Evolutionary conservation across 2,329 filamentous ascomycete species (phyloP).

Genomic region (Tolypocladium inflatum): DNA sequence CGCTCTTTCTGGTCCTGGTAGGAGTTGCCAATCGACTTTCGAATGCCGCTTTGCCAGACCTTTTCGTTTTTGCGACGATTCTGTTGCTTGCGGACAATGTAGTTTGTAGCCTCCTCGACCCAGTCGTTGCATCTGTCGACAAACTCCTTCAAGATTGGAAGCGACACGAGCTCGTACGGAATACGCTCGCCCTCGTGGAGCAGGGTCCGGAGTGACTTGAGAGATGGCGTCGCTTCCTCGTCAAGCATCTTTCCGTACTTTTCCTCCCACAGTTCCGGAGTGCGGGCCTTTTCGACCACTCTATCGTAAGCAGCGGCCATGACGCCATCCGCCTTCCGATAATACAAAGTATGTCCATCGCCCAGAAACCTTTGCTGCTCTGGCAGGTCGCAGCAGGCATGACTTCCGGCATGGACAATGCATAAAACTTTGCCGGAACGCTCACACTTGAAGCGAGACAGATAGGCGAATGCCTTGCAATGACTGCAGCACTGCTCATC

Average conservation of each 20-base stretch:
- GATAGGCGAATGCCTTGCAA: slow-evolving; percentile 86
- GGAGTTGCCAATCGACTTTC: slow-evolving; percentile 52
- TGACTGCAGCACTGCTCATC: slow-evolving; percentile 88
- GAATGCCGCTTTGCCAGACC: slow-evolving; percentile 64
- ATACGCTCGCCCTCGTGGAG: slow-evolving; percentile 94
- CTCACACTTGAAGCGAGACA: slow-evolving; percentile 82
- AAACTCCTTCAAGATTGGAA: slow-evolving; percentile 75
- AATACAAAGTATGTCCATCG: slow-evolving; percentile 63
- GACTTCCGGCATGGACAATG: slow-evolving; percentile 67
- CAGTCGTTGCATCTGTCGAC: slow-evolving; percentile 96
- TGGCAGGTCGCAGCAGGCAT: slow-evolving; percentile 67
- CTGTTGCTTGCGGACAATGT: slow-evolving; percentile 94
- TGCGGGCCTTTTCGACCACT: slow-evolving; percentile 74
- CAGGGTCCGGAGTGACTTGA: slow-evolving; percentile 76
- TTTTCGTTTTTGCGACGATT: slow-evolving; percentile 94
- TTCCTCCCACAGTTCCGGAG: slow-evolving; percentile 82
- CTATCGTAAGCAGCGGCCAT: slow-evolving; percentile 61
- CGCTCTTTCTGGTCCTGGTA: slow-evolving; percentile 66
- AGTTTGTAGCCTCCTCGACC: slow-evolving; percentile 94
- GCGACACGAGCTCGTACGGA: slow-evolving; percentile 75
- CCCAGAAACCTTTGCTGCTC: slow-evolving; percentile 60
- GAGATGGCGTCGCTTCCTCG: slow-evolving; percentile 72
- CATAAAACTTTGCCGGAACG: slow-evolving; percentile 76
- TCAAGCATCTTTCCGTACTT: slow-evolving; percentile 81
- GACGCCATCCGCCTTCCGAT: slow-evolving; percentile 65